phyloP scores from a whole-genome alignment of 148 eudicot genomes.

The Amaranthus palmeri region DNA sequence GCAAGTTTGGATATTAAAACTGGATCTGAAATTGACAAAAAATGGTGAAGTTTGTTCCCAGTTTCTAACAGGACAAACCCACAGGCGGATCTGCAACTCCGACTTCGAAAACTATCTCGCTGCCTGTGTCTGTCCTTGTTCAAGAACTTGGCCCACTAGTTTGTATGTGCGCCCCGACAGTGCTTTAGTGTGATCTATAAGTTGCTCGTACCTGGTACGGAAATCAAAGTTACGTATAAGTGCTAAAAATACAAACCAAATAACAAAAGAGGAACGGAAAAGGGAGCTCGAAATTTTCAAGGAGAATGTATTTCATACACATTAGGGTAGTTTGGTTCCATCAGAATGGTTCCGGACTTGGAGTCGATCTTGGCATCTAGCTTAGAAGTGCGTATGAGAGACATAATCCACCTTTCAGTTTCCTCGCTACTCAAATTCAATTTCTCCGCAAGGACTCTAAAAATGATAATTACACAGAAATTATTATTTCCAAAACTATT shows the following conservation, averaged over 20 bases:
- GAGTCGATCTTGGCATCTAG: conserved; percentile 91
- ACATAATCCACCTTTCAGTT: conserved; percentile 93
- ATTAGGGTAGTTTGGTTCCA: conserved; percentile 77
- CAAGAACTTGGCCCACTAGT: conserved; percentile 64
- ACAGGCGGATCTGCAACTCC: background rate
- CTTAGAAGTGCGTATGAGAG: conserved; percentile 83
- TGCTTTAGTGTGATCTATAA: conserved; percentile 84
- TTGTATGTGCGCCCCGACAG: conserved; percentile 82
- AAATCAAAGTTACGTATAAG: background rate
- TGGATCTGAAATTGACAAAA: no score
- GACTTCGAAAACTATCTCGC: conserved; percentile 39
- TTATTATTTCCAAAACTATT: background rate
- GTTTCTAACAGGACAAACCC: no score
- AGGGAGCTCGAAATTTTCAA: no score
- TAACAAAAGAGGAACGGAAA: background rate
- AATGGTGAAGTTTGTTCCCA: no score
- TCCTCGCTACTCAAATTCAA: conserved; percentile 84
- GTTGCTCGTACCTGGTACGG: conserved; percentile 81
- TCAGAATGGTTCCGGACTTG: conserved; percentile 60
- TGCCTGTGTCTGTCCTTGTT: conserved; percentile 62
- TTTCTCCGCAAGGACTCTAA: conserved; percentile 90
- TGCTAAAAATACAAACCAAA: background rate
- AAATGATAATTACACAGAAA: conserved; percentile 4
- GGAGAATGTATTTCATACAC: conserved; percentile 50
- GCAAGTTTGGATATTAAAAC: no score